Evolutionary conservation across 805 yeast species (phyloP), one percentile per base, ranked within the genome.

Genomic region (Metschnikowia sp.): DNA sequence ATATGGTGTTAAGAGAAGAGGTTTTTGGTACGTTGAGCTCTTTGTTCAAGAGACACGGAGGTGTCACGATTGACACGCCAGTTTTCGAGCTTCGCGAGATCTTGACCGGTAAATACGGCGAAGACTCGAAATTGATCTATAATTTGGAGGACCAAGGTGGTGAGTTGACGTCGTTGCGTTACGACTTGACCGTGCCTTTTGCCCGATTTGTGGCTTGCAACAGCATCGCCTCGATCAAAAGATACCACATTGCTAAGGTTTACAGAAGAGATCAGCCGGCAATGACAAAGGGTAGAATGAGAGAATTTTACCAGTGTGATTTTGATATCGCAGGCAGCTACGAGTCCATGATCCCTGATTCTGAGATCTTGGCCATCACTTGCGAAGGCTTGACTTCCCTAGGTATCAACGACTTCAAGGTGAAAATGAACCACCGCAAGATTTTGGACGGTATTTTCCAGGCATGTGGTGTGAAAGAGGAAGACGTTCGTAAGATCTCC

Each of bases 191-290:
- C 0, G 99, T 94, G 36, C 99, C 99, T 47, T 94, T 94, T 72
- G 99, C 99, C 11, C 81, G 99, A 64, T 94, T 79, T 62, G 96
- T 92, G 46, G 99, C 99, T 15, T 87, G 89, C 88, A 94, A 94
- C 74, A 89, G 88, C 60, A 81, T 94, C 51, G 84, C 88, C 58
- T 81, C 76, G 62, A 92, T 94, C 69, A 94, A 94, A 72, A 80
- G 99, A 64, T 94, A 83, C 66, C 99, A 94, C 72, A 88, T 94
- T 55, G 99, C 99, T 58, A 94, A 94, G 68, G 99, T 94, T 45
- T 94, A 94, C 72, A 84, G 99, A 75, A 86, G 99, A 72, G 99
- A 94, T 66, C 99, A 94, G 71, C 99, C 99, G 5, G 99, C 99
- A 8, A 94, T 94, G 99, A 92, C 98, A 43, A 94, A 94, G 71